Percentiles rank a stretch among this genome's conserved stretches.
Evolutionary conservation across 2,329 filamentous ascomycete genomes (phyloP).

Genomic region (Monilinia polystroma): DNA sequence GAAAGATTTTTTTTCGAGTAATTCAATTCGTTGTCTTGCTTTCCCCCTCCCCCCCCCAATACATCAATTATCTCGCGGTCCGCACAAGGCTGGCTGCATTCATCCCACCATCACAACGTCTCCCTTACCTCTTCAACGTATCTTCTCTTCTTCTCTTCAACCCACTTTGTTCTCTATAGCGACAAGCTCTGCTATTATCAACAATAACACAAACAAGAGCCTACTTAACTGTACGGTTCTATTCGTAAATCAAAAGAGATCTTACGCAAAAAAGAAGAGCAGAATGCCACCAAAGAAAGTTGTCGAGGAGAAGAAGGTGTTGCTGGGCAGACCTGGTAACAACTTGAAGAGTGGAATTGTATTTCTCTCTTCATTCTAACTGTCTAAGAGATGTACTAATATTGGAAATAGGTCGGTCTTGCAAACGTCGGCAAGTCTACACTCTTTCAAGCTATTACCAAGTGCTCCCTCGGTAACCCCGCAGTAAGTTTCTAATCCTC

Average conservation of each 20-base stretch:
- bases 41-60: neutral
- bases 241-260: slow-evolving; percentile 51
- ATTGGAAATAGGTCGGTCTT: slow-evolving; percentile 73
- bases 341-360: slow-evolving; percentile 99
- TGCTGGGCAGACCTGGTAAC: slow-evolving; percentile 94
- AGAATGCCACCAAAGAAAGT: slow-evolving; percentile 92
- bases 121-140: slow-evolving; percentile 41
- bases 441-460: slow-evolving; percentile 98
- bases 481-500: slow-evolving; percentile 62
- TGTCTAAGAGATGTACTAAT: slow-evolving; percentile 10
- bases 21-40: slow-evolving; percentile 10
- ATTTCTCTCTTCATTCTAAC: slow-evolving; percentile 44
- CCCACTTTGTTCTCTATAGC: slow-evolving; percentile 53
- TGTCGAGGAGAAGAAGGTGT: slow-evolving; percentile 90
- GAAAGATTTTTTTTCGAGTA: slow-evolving; percentile 13
- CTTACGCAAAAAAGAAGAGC: slow-evolving; percentile 52
- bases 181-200: slow-evolving; percentile 49
- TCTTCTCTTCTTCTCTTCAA: slow-evolving; percentile 50
- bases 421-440: slow-evolving; percentile 99
- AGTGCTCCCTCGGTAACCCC: slow-evolving; percentile 94
- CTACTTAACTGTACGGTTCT: slow-evolving; percentile 42
- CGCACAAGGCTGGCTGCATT: slow-evolving; percentile 30
- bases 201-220: slow-evolving; percentile 26
- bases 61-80: slow-evolving; percentile 12
- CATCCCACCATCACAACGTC: slow-evolving; percentile 36